Conservation (phyloP, 2,329 filamentous ascomycete species). For the Ustilaginoidea virens region DNA sequence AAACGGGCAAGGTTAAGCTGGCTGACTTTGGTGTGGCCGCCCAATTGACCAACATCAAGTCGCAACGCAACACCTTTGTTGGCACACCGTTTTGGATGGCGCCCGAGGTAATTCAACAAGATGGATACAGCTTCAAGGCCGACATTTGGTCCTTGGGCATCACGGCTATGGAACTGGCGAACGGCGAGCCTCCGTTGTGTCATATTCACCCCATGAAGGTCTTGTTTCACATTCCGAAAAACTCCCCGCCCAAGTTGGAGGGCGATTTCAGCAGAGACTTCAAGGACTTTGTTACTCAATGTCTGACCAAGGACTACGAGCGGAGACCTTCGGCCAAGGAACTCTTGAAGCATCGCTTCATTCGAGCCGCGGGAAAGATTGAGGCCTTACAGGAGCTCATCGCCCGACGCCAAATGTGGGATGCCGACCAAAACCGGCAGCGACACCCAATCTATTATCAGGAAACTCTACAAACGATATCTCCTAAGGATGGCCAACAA, state of each 20-base stretch:
- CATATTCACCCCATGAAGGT: conserved; percentile 89
- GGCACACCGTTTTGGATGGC: conserved; percentile 98
- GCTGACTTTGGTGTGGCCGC: conserved; percentile 96
- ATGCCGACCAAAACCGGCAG: conserved; percentile 54
- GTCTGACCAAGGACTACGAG: conserved; percentile 84
- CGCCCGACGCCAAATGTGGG: conserved; percentile 66
- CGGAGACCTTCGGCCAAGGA: conserved; percentile 73
- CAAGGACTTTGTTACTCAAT: conserved; percentile 84
- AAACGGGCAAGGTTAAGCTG: conserved; percentile 81
- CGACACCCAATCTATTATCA: conserved; percentile 78
- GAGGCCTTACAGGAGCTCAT: conserved; percentile 82
- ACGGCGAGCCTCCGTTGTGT: conserved; percentile 77
- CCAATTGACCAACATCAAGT: conserved; percentile 94
- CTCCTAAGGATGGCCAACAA: conserved; percentile 53
- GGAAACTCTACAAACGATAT: conserved; percentile 67
- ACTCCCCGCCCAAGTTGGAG: conserved; percentile 68
- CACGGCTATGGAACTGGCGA: conserved; percentile 77
- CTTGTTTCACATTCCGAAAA: conserved; percentile 80
- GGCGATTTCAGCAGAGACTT: conserved; percentile 80
- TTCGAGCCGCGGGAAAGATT: conserved; percentile 72
- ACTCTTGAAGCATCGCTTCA: conserved; percentile 75
- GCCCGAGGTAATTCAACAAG: conserved; percentile 83
- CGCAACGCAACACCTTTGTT: conserved; percentile 92
- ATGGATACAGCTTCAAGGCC: conserved; percentile 71
- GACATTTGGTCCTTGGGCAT: conserved; percentile 91